phyloP scores from a whole-genome alignment of 306 rosid species.

The Pyrus bretschneideri region DNA sequence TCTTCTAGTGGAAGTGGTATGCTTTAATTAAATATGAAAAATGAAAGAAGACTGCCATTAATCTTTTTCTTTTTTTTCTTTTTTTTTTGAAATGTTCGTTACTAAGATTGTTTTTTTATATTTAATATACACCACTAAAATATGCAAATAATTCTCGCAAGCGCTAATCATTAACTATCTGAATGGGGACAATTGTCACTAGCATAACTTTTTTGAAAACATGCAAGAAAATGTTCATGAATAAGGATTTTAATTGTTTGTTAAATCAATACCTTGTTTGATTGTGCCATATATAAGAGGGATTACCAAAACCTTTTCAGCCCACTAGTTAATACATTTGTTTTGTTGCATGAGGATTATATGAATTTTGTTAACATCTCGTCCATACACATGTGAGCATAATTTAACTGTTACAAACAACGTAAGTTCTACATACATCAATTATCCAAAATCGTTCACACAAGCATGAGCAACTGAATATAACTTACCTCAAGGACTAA shows the following conservation, averaged over 20 bases:
- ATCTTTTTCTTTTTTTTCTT: no score
- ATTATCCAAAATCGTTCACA: no score
- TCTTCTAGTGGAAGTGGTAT: not conserved
- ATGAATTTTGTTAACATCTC: not conserved
- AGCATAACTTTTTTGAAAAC: not conserved
- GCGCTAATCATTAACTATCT: not conserved
- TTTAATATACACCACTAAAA: not conserved
- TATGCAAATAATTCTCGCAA: not conserved
- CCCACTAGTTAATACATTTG: not conserved
- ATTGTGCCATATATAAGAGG: not conserved
- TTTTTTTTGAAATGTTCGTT: not conserved
- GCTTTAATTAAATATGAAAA: not conserved
- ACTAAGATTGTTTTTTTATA: not conserved
- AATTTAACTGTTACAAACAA: not conserved
- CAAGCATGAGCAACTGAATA: no score
- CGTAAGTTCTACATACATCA: not conserved
- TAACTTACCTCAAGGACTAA: not conserved
- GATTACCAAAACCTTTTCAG: not conserved
- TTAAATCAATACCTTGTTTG: not conserved
- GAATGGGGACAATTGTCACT: not conserved
- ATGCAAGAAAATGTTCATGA: not conserved
- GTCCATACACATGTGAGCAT: not conserved
- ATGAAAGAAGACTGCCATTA: not conserved
- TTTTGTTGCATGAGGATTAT: not conserved
- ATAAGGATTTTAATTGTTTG: not conserved